Percentiles rank a stretch among this genome's conserved stretches.
Evolutionary conservation across 2,329 filamentous ascomycete genomes (phyloP).

Genomic region (Fusarium lyarnte): DNA sequence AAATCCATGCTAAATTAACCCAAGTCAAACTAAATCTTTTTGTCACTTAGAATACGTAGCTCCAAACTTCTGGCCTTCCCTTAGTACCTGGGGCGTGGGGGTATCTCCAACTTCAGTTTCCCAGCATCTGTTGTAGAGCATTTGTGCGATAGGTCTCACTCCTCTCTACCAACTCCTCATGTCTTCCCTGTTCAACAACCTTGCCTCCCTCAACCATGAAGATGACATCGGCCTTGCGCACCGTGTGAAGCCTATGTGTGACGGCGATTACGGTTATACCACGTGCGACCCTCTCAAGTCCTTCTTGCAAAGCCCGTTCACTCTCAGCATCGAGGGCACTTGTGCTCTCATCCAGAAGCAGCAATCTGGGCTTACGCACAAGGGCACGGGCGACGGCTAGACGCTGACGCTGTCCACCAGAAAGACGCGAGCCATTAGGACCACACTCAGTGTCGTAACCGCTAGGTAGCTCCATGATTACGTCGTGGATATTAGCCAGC

Average conservation of each 20-base stretch:
- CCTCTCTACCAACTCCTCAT: constrained; percentile 63
- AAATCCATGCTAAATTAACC: not conserved
- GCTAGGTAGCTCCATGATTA: constrained; percentile 68
- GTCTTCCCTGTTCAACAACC: constrained; percentile 62
- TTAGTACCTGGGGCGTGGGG: not conserved
- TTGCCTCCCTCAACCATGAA: constrained; percentile 64
- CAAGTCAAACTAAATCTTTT: not conserved
- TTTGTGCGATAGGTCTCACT: constrained; percentile 64
- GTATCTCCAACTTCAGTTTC: not conserved
- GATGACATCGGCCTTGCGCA: constrained; percentile 66
- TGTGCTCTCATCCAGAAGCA: constrained; percentile 86
- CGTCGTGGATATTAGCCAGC: constrained; percentile 76
- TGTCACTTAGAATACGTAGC: not conserved
- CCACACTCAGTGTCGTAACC: constrained; percentile 75
- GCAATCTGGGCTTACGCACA: constrained; percentile 74
- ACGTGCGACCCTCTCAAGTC: constrained; percentile 66
- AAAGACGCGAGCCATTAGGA: constrained; percentile 78
- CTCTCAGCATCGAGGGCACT: constrained; percentile 78
- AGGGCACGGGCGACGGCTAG: constrained; percentile 82
- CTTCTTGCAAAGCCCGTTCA: constrained; percentile 72
- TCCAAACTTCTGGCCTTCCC: not conserved
- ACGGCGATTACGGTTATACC: constrained; percentile 68
- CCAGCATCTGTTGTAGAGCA: constrained; percentile 61
- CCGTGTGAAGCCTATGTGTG: constrained; percentile 66
- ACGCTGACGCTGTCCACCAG: constrained; percentile 82